Evolutionary conservation across 495 filamentous ascomycete species (phyloP).

Genomic region (Podospora anserina): DNA sequence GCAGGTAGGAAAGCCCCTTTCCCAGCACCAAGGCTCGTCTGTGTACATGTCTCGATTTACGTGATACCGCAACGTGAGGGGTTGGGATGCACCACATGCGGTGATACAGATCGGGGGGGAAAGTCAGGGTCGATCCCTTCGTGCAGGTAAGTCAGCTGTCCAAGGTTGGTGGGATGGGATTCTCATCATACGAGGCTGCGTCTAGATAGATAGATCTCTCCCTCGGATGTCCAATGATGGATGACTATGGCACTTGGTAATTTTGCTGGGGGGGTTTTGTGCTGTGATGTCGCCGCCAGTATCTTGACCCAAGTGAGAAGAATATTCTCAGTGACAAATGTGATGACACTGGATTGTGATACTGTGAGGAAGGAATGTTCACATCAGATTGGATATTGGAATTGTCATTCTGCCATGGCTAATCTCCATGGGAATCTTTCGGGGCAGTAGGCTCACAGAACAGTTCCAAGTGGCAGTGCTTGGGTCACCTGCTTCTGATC

Average conservation of each 20-base stretch:
- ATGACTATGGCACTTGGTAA: no score
- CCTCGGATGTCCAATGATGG: no score
- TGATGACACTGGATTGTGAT: not conserved
- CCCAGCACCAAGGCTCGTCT: not conserved
- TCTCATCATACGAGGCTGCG: not conserved
- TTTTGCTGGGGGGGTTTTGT: no score
- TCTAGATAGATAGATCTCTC: no score
- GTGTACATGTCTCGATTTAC: not conserved
- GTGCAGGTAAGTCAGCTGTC: not conserved
- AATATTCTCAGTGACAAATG: not conserved
- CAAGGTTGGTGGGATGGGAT: not conserved
- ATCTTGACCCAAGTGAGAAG: not conserved
- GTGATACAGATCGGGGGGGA: not conserved
- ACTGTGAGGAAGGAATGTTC: not conserved
- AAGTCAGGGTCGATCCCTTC: not conserved
- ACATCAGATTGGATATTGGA: not conserved
- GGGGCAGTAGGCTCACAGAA: not conserved
- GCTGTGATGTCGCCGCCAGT: not conserved
- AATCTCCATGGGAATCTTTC: not conserved
- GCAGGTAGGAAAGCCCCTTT: not conserved
- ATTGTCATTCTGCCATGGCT: not conserved
- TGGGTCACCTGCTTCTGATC: not conserved
- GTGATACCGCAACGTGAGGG: not conserved
- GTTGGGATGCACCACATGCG: not conserved
- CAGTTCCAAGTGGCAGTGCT: not conserved